Evolutionary conservation across 495 filamentous ascomycete species (phyloP).

Genomic region (Podospora appendiculata): DNA sequence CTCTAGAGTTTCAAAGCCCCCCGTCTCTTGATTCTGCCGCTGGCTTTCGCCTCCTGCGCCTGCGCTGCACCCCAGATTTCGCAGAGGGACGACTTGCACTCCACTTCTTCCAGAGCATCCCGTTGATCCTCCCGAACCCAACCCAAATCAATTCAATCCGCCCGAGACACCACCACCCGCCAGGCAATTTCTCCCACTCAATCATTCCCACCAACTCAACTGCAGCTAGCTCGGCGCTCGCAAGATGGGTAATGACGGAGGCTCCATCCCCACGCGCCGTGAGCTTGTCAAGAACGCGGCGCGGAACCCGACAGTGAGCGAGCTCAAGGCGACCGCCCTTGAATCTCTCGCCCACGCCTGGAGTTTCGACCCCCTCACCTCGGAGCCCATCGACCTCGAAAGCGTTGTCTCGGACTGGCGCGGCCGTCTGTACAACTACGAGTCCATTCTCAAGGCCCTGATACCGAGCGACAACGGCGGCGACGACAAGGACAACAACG

Average conservation of each 20-base stretch:
- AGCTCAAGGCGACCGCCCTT: slow-evolving; percentile 80
- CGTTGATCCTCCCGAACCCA: too few species aligned
- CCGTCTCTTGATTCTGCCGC: too few species aligned
- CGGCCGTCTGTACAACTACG: slow-evolving; percentile 92
- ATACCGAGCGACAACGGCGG: slow-evolving; percentile 53
- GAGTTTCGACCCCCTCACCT: slow-evolving; percentile 79
- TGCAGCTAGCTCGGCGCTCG: background rate
- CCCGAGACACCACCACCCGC: too few species aligned
- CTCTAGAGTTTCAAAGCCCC: too few species aligned
- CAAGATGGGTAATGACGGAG: slow-evolving; percentile 91
- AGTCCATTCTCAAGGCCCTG: slow-evolving; percentile 75
- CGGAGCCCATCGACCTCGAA: slow-evolving; percentile 59
- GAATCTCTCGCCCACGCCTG: slow-evolving; percentile 80
- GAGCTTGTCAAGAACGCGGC: slow-evolving; percentile 91
- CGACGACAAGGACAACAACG: slow-evolving; percentile 13
- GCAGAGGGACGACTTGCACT: too few species aligned
- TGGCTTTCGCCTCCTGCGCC: too few species aligned
- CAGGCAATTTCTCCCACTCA: background rate
- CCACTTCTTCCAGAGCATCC: too few species aligned
- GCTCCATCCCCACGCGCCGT: slow-evolving; percentile 79
- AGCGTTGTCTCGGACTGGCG: slow-evolving; percentile 73
- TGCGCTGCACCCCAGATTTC: too few species aligned
- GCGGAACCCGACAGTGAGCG: slow-evolving; percentile 69
- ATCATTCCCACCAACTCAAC: background rate
- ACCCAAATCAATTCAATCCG: too few species aligned